Evolutionary conservation across 768 basidiomycete genomes (phyloP), one percentile per base, ranked within the genome.

Genomic region (Sutorius australiensis): DNA sequence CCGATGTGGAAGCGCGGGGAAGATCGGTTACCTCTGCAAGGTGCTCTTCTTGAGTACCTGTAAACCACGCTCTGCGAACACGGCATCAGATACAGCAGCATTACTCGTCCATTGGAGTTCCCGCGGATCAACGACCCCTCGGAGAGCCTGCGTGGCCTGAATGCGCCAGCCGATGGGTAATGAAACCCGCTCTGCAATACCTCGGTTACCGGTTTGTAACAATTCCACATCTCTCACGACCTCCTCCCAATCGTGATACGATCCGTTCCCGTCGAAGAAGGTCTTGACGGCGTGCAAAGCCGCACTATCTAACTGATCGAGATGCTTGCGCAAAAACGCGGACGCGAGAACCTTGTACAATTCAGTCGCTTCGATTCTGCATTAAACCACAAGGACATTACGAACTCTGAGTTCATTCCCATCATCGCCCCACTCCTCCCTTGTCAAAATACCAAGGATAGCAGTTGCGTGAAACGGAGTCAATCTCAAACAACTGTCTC

Each of bases 71-170:
- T 65, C 53, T 19, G 73, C 71, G 42, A 78, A 80, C 16, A 76
- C 65, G 6, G 65, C 59, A 36, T 80, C 75, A 2, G 73, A 58
- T 17, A 77, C 61, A 9, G 62, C 65, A 39, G 73, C 72, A 43
- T 82, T 78, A 24, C 79, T 79, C 75, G 80, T 81, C 84, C 82
- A 86, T 12, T 71, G 61, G 7, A 80, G 59, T 2, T 73, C 63
- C 51, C 78, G 74, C 17, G 79, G 77, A 49, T 71, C 59, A 17
- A 81, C 69, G 38, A 86, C 70, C 1, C 71, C 65, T 19, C 75
- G 60, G 10, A 73, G 57, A 24, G 56, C 54, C 61, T 66, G 27
- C 74, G 61, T 36, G 57, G 63, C 62, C 66, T 43, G 51, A 34
- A 40, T 34, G 27, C 67, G 63, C 67, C 67, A 69, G 37, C 46